Evolutionary conservation across 2,329 filamentous ascomycete genomes (phyloP).

Genomic region (Xylariales sp.): DNA sequence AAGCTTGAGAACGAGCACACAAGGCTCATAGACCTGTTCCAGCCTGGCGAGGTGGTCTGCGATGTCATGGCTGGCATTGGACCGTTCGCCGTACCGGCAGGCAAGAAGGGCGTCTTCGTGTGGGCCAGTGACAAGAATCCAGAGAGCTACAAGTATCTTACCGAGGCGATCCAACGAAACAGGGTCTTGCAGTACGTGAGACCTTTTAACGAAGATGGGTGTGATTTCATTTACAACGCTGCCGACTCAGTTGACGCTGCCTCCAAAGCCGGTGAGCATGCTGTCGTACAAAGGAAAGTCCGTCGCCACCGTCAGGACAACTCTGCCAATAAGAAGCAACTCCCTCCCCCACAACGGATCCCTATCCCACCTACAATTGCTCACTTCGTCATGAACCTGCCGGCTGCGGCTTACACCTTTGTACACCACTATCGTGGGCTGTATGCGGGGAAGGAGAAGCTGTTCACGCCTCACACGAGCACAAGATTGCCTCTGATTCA

Average conservation of each 20-base stretch:
- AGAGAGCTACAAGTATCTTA: slow-evolving; percentile 71
- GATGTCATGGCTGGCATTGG: slow-evolving; percentile 98
- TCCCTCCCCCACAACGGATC: slow-evolving; percentile 27
- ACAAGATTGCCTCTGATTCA: slow-evolving; percentile 75
- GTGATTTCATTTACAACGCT: slow-evolving; percentile 70
- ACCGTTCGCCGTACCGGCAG: slow-evolving; percentile 88
- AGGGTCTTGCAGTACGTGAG: slow-evolving; percentile 71
- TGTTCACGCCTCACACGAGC: slow-evolving; percentile 58
- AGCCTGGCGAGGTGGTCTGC: slow-evolving; percentile 81
- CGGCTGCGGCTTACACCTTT: slow-evolving; percentile 83
- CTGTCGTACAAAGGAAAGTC: slow-evolving; percentile 46
- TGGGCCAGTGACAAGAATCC: slow-evolving; percentile 98
- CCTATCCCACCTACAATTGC: slow-evolving; percentile 69
- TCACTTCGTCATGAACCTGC: slow-evolving; percentile 99
- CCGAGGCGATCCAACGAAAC: slow-evolving; percentile 67
- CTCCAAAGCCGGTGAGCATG: slow-evolving; percentile 46
- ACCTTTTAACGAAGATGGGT: slow-evolving; percentile 77
- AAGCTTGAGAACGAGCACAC: slow-evolving; percentile 86
- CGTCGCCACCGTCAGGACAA: slow-evolving; percentile 22
- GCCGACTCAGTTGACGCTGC: slow-evolving; percentile 55
- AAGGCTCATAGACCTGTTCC: slow-evolving; percentile 70
- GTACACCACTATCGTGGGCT: slow-evolving; percentile 70
- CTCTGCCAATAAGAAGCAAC: slow-evolving; percentile 29
- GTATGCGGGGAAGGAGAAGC: slow-evolving; percentile 64
- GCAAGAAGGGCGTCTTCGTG: slow-evolving; percentile 84